Conservation (phyloP, 2,329 filamentous ascomycete genomes). For the Alternaria gaisen region DNA sequence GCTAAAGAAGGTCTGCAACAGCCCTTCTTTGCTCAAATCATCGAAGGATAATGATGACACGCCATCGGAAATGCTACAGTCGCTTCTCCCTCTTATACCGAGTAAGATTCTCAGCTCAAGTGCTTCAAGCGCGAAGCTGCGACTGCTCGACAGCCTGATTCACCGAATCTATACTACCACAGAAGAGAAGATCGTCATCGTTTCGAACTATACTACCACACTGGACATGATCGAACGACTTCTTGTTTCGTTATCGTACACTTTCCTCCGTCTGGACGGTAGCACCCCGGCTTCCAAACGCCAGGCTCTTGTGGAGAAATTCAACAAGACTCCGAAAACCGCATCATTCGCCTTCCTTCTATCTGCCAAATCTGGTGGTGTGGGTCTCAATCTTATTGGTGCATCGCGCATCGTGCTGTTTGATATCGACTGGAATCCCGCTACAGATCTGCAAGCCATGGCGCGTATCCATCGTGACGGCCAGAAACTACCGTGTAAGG, state of each 20-base stretch:
- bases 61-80: slow-evolving; percentile 56
- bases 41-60: slow-evolving; percentile 59
- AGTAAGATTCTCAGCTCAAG: slow-evolving; percentile 64
- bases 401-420: slow-evolving; percentile 75
- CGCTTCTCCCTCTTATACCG: slow-evolving; percentile 62
- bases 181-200: slow-evolving; percentile 74
- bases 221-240: slow-evolving; percentile 72
- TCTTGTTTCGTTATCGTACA: slow-evolving; percentile 66
- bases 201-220: slow-evolving; percentile 80
- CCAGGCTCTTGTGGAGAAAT: slow-evolving; percentile 73
- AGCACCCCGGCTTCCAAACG: slow-evolving; percentile 70
- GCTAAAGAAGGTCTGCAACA: slow-evolving; percentile 78
- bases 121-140: slow-evolving; percentile 70
- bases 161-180: slow-evolving; percentile 68
- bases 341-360: slow-evolving; percentile 73
- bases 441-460: slow-evolving; percentile 77
- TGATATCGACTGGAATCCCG: slow-evolving; percentile 80
- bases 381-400: slow-evolving; percentile 75
- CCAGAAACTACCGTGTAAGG: slow-evolving; percentile 72
- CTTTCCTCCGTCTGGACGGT: slow-evolving; percentile 74
- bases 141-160: slow-evolving; percentile 71
- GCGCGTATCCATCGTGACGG: slow-evolving; percentile 77
- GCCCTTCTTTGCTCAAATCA: slow-evolving; percentile 67
- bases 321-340: slow-evolving; percentile 68
- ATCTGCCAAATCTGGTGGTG: slow-evolving; percentile 75